Percentiles rank a stretch among this genome's conserved stretches.
Conservation (phyloP, 345 rosid species). For the Gossypium sturtianum region DNA sequence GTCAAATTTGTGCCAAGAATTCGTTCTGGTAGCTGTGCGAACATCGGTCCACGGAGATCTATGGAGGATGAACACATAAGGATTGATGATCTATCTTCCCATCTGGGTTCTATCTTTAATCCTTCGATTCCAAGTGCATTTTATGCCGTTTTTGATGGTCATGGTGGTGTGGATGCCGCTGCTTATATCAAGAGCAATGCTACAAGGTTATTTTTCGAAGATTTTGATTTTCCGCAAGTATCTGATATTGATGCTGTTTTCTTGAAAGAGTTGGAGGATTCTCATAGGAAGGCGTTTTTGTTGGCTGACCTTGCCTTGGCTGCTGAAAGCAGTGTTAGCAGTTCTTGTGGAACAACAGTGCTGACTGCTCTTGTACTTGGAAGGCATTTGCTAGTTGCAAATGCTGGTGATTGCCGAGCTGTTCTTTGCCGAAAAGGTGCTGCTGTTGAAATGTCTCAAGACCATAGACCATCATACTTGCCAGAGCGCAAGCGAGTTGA, state of each 20-base stretch:
- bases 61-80: slow-evolving; percentile 87
- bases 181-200: slow-evolving; percentile 68
- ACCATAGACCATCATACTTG: slow-evolving; percentile 55
- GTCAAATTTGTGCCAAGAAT: slow-evolving; percentile 46
- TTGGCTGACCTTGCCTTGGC: slow-evolving; percentile 55
- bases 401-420: slow-evolving; percentile 86
- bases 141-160: slow-evolving; percentile 93
- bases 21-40: slow-evolving; percentile 74
- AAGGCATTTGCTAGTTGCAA: slow-evolving; percentile 64
- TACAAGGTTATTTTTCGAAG: slow-evolving; percentile 60
- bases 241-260: slow-evolving; percentile 41
- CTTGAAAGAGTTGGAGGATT: slow-evolving; percentile 44
- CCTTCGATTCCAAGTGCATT: slow-evolving; percentile 64
- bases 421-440: slow-evolving; percentile 70
- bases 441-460: slow-evolving; percentile 78
- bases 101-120: slow-evolving; percentile 44
- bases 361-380: slow-evolving; percentile 67
- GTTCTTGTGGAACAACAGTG: slow-evolving; percentile 55
- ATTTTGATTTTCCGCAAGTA: slow-evolving; percentile 45
- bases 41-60: slow-evolving; percentile 54
- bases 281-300: slow-evolving; percentile 47
- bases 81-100: slow-evolving; percentile 69
- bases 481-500: slow-evolving; percentile 72
- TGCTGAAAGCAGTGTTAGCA: slow-evolving; percentile 35
- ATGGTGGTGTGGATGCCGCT: slow-evolving; percentile 89